A percentile compares a stretch with the other conserved stretches of the same genome.
phyloP scores from a whole-genome alignment of 2,329 filamentous ascomycete genomes.

The Penicillium fuscoglaucum region DNA sequence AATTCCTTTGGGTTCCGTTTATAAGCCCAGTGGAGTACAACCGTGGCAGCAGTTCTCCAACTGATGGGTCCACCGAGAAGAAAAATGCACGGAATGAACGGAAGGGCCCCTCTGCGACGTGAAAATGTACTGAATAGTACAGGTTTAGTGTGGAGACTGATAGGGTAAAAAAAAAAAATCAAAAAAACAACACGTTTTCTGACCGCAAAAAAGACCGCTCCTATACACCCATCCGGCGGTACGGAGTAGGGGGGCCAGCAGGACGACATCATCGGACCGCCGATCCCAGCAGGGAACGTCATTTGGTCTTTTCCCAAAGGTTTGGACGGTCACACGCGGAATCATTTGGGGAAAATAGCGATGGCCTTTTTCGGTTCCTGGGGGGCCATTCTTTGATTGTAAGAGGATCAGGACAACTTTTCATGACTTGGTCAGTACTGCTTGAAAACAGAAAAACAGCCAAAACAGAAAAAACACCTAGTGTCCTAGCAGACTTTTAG shows the following conservation, averaged over 20 bases:
- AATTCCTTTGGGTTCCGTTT: background rate
- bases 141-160: slow-evolving; percentile 3
- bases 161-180: background rate
- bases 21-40: slow-evolving; percentile 10
- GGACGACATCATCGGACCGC: slow-evolving; percentile 24
- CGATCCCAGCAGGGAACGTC: slow-evolving; percentile 20
- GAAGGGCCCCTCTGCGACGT: background rate
- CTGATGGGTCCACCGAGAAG: slow-evolving; percentile 13
- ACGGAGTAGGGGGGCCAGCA: slow-evolving; percentile 7
- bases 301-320: slow-evolving; percentile 4
- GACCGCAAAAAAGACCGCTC: background rate
- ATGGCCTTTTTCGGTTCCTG: background rate
- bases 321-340: slow-evolving; percentile 14
- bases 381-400: background rate
- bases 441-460: background rate
- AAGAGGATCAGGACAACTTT: background rate
- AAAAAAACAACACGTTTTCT: slow-evolving; percentile 3
- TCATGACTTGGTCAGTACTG: background rate
- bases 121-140: slow-evolving; percentile 1
- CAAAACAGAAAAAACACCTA: background rate
- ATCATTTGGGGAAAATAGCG: background rate
- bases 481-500: background rate
- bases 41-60: slow-evolving; percentile 4
- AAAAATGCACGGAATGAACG: slow-evolving; percentile 14
- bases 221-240: slow-evolving; percentile 8